A percentile compares a stretch with the other conserved stretches of the same genome.
Evolutionary conservation across 139 green algal species (phyloP).

Genomic region (Tetradesmus lagerheimii): DNA sequence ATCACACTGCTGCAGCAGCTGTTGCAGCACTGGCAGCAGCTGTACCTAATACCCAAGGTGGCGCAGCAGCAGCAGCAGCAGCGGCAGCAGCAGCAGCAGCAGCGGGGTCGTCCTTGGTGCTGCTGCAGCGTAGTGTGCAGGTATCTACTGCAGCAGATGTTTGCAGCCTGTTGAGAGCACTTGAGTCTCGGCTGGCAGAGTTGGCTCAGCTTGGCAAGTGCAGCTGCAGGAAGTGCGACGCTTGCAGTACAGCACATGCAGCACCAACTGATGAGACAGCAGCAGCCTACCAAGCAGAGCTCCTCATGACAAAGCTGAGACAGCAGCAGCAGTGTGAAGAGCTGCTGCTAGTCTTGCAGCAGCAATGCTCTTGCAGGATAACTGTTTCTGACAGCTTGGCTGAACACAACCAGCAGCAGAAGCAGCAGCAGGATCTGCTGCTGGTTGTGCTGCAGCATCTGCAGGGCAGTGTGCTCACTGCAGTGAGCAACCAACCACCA

Average conservation of each 20-base stretch:
- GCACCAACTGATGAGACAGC: not conserved
- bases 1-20: constrained; percentile 4
- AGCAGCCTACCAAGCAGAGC: not conserved
- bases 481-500: not conserved
- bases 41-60: not conserved
- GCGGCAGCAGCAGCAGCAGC: not conserved
- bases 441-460: not conserved
- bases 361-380: not conserved
- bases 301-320: not conserved
- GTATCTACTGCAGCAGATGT: not conserved
- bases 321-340: not conserved
- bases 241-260: not conserved
- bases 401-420: not conserved
- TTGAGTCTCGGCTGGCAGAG: not conserved
- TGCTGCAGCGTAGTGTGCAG: not conserved
- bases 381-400: not conserved
- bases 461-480: not conserved
- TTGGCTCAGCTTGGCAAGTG: not conserved
- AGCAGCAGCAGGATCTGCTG: not conserved
- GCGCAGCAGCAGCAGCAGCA: not conserved
- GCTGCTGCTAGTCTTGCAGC: not conserved
- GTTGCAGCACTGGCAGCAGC: not conserved
- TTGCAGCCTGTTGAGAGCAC: not conserved
- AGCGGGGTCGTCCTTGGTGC: not conserved
- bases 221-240: not conserved